phyloP scores from a whole-genome alignment of 106 monocot genomes.

The Dioscorea zingiberensis region DNA sequence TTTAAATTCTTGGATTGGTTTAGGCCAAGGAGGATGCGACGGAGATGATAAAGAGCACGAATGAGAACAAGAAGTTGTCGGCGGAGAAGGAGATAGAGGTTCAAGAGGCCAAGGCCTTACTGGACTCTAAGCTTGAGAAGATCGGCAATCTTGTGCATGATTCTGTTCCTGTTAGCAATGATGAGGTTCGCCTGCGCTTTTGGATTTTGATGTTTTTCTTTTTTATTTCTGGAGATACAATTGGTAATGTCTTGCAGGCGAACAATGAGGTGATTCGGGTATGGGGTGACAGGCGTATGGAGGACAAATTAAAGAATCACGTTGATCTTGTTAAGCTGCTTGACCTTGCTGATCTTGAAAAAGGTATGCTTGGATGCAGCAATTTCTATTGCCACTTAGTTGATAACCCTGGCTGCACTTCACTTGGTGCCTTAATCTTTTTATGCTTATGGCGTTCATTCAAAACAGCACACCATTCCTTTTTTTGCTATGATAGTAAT shows the following conservation, averaged over 20 bases:
- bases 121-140: slow-evolving; percentile 59
- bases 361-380: slow-evolving; percentile 33
- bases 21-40: slow-evolving; percentile 72
- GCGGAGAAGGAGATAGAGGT: slow-evolving; percentile 75
- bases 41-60: slow-evolving; percentile 74
- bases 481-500: too few relatives aligned
- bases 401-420: too few relatives aligned
- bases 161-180: slow-evolving; percentile 78
- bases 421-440: too few relatives aligned
- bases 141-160: slow-evolving; percentile 91
- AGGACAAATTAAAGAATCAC: slow-evolving; percentile 70
- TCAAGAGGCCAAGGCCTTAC: slow-evolving; percentile 61
- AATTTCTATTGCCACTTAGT: too few relatives aligned
- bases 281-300: slow-evolving; percentile 56
- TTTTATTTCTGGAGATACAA: not conserved
- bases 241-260: slow-evolving; percentile 27
- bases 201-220: not conserved
- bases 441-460: too few relatives aligned
- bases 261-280: slow-evolving; percentile 67
- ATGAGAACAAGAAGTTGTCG: slow-evolving; percentile 62
- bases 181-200: slow-evolving; percentile 40
- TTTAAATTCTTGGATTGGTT: slow-evolving; percentile 1
- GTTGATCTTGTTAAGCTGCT: slow-evolving; percentile 85
- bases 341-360: slow-evolving; percentile 73
- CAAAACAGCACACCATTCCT: too few relatives aligned